phyloP scores from a whole-genome alignment of 495 filamentous ascomycete species.

The Penicillium lagena region DNA sequence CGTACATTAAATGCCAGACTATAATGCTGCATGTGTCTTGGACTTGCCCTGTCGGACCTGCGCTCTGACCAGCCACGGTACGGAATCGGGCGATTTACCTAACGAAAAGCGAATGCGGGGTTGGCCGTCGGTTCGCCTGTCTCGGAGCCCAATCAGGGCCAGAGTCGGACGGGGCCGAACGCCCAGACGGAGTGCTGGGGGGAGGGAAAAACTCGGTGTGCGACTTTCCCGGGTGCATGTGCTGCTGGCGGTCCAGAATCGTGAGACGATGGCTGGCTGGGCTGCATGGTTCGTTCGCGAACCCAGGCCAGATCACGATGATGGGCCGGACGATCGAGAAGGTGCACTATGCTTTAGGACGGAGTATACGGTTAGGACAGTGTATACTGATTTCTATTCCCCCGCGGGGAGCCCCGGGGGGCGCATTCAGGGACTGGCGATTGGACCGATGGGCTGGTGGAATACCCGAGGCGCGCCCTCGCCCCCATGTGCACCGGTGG shows the following conservation, averaged over 20 bases:
- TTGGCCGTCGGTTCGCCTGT: conserved; percentile 25
- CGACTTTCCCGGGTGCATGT: conserved; percentile 7
- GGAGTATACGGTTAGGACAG: conserved; percentile 13
- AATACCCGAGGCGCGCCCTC: conserved; percentile 13
- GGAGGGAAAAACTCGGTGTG: conserved; percentile 15
- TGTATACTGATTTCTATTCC: conserved; percentile 12
- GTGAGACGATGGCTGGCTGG: too few species aligned
- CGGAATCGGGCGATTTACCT: conserved; percentile 13
- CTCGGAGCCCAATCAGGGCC: conserved; percentile 30
- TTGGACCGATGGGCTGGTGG: neutral
- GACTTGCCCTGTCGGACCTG: too few species aligned
- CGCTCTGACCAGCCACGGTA: too few species aligned
- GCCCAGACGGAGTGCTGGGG: conserved; percentile 6
- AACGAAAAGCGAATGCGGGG: conserved; percentile 24
- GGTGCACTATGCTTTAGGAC: neutral
- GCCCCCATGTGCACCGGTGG: neutral
- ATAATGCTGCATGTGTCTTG: too few species aligned
- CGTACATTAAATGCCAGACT: too few species aligned
- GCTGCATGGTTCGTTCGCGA: too few species aligned
- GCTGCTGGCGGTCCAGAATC: neutral
- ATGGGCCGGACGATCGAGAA: too few species aligned
- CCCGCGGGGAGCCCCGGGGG: conserved; percentile 14
- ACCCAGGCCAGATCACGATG: too few species aligned
- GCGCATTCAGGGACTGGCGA: neutral
- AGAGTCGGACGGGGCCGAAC: conserved; percentile 18